Percentiles rank a stretch among this genome's conserved stretches.
phyloP scores from a whole-genome alignment of 805 yeast genomes.

The Candida schatavii region DNA sequence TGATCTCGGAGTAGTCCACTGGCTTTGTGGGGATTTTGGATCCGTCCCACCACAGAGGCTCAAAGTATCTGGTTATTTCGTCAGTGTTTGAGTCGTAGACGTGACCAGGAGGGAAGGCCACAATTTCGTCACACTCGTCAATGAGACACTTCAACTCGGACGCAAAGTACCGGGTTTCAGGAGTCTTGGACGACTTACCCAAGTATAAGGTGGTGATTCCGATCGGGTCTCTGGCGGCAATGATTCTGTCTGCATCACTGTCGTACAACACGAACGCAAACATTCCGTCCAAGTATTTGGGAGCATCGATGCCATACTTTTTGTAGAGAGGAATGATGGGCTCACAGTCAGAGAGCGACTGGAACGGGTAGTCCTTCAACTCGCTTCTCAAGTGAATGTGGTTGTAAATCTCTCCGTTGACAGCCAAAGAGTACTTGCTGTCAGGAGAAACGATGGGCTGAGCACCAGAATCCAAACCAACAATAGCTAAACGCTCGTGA shows the following conservation, averaged over 20 bases:
- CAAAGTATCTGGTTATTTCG: constrained; percentile 80
- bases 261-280: constrained; percentile 94
- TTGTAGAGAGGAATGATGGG: constrained; percentile 90
- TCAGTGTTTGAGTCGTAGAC: constrained; percentile 91
- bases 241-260: constrained; percentile 74
- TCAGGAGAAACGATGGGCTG: constrained; percentile 90
- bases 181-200: constrained; percentile 73
- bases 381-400: constrained; percentile 85
- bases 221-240: constrained; percentile 98
- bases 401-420: constrained; percentile 98
- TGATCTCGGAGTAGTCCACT: constrained; percentile 67
- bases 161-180: constrained; percentile 83
- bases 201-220: constrained; percentile 95
- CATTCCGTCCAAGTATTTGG: constrained; percentile 95
- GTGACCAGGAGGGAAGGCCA: constrained; percentile 98
- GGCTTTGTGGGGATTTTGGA: constrained; percentile 68
- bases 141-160: constrained; percentile 91
- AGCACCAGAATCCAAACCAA: constrained; percentile 96
- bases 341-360: constrained; percentile 94
- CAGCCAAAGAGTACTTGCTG: constrained; percentile 71
- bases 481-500: constrained; percentile 97
- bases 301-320: constrained; percentile 86
- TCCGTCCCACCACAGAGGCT: constrained; percentile 94
- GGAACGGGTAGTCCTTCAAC: constrained; percentile 68
- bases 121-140: constrained; percentile 91